These are phyloP conservation scores for Periconia sp. DNA, from an alignment of 2,329 filamentous ascomycete species.

Conservation along the genomic window DNA sequence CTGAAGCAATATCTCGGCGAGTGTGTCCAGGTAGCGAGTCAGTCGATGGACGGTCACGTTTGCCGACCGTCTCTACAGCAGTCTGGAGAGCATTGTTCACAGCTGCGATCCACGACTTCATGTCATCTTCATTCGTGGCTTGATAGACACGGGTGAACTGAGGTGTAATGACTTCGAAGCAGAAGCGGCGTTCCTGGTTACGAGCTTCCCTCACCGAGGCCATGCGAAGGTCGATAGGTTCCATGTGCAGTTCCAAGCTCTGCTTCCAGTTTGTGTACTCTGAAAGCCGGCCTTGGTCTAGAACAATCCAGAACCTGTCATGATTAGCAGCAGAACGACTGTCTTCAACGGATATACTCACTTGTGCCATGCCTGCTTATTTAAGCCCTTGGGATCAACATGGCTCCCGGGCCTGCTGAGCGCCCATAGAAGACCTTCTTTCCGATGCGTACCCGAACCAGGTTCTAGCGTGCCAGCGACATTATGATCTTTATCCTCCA, in stretches of 20 bases:
- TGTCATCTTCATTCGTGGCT: slow-evolving; percentile 96
- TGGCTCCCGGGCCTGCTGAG: slow-evolving; percentile 91
- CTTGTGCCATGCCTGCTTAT: slow-evolving; percentile 99
- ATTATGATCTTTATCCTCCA: slow-evolving; percentile 78
- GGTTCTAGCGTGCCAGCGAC: slow-evolving; percentile 51
- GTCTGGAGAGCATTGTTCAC: slow-evolving; percentile 98
- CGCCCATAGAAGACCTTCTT: slow-evolving; percentile 95
- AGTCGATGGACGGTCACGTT: slow-evolving; percentile 53
- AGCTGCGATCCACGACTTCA: slow-evolving; percentile 93
- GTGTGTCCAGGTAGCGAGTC: slow-evolving; percentile 63
- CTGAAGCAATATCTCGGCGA: slow-evolving; percentile 87
- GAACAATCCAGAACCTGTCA: slow-evolving; percentile 91
- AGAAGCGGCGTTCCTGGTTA: slow-evolving; percentile 92
- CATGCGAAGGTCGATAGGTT: slow-evolving; percentile 95
- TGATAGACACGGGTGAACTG: slow-evolving; percentile 96
- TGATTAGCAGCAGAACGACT: slow-evolving; percentile 32
- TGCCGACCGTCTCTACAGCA: slow-evolving; percentile 81
- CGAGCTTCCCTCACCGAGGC: slow-evolving; percentile 95
- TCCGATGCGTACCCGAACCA: slow-evolving; percentile 71
- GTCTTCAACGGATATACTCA: slow-evolving; percentile 62
- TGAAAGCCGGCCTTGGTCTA: slow-evolving; percentile 94
- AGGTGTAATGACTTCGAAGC: slow-evolving; percentile 97
- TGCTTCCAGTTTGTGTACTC: slow-evolving; percentile 99
- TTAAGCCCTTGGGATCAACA: slow-evolving; percentile 91
- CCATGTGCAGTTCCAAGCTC: slow-evolving; percentile 93